Evolutionary conservation across 163 green algal genomes (phyloP).

Genomic region (Prototheca cutis): DNA sequence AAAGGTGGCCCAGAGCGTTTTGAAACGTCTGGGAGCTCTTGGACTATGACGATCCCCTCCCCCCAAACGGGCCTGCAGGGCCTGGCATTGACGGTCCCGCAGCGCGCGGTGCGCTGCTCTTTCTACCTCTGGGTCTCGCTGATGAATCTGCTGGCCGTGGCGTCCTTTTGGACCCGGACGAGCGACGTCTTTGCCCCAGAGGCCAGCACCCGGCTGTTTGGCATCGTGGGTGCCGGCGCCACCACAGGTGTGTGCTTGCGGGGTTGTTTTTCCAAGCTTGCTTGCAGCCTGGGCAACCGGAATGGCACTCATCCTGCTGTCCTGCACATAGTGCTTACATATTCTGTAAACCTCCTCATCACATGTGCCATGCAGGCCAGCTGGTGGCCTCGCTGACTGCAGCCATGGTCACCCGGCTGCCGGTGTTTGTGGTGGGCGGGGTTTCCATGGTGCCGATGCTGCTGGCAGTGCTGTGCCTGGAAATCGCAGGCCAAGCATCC

Average conservation of each 20-base stretch:
- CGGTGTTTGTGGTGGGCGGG: constrained; percentile 2
- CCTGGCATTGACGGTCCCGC: neutral
- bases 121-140: constrained; percentile 61
- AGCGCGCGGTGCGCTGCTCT: constrained; percentile 4
- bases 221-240: constrained; percentile 52
- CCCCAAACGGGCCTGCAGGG: too few species aligned
- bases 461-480: constrained; percentile 7
- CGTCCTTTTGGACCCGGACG: constrained; percentile 58
- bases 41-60: too few species aligned
- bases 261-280: neutral
- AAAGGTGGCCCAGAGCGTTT: too few species aligned
- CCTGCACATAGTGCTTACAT: neutral
- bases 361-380: constrained; percentile 28
- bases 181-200: constrained; percentile 60
- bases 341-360: neutral
- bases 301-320: too few species aligned
- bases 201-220: constrained; percentile 49
- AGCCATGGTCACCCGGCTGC: constrained; percentile 4
- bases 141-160: constrained; percentile 57
- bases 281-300: too few species aligned
- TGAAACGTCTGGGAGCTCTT: too few species aligned
- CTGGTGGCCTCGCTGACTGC: constrained; percentile 39
- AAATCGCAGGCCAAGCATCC: constrained; percentile 7
- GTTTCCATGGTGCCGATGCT: constrained; percentile 21
- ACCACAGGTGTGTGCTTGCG: constrained; percentile 18